phyloP scores from a whole-genome alignment of 257 asterid genomes.

The Solanum bulbocastanum region DNA sequence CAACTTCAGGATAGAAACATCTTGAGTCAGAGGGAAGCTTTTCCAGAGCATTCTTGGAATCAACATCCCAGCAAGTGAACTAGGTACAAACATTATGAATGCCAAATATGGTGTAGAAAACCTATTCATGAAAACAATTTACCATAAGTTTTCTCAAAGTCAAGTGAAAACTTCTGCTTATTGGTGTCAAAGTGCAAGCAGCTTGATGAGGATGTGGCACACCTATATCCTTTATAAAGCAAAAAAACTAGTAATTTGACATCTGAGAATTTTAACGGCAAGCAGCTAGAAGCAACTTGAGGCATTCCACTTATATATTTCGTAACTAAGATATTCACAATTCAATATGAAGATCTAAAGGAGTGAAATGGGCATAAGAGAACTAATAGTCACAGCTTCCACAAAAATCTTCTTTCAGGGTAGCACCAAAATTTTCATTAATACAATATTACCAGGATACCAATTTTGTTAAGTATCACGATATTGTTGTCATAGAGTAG shows the following conservation, averaged over 20 bases:
- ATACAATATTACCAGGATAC: background rate
- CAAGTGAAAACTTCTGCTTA: background rate
- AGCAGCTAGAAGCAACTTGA: background rate
- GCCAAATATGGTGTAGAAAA: slow-evolving; percentile 75
- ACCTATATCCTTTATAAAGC: background rate
- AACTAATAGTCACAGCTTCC: background rate
- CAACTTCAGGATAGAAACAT: slow-evolving; percentile 27
- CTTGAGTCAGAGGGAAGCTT: slow-evolving; percentile 64
- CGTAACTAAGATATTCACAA: background rate
- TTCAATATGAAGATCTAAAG: background rate
- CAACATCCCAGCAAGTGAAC: slow-evolving; percentile 80
- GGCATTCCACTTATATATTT: background rate
- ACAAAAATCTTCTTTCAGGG: background rate
- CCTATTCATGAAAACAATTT: slow-evolving; percentile 31
- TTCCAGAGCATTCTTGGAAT: slow-evolving; percentile 61
- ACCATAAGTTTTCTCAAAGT: background rate
- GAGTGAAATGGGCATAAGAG: background rate
- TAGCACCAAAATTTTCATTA: background rate
- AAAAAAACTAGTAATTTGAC: background rate
- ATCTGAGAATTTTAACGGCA: background rate
- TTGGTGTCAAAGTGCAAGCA: background rate
- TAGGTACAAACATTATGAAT: slow-evolving; percentile 77
- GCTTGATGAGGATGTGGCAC: background rate
- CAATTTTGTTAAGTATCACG: background rate
- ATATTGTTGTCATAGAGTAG: background rate